Base-by-base conservation (phyloP, 805 yeast species). In the Scheffersomyces ergatensis region DNA sequence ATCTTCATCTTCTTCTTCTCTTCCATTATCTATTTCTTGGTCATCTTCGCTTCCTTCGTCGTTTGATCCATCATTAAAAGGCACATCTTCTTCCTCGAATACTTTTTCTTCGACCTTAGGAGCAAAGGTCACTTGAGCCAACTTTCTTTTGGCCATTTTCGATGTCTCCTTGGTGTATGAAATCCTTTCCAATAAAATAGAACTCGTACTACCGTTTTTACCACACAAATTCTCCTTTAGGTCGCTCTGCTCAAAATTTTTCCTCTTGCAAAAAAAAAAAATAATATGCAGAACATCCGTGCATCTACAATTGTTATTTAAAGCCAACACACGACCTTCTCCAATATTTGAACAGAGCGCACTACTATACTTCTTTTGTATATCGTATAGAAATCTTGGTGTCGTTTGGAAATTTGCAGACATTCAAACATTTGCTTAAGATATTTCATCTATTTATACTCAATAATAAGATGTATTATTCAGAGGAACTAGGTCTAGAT, bases 401-500 rank as follows among this genome's bases (percentile, higher is more conserved):
- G 8, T 9, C 14, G 29, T 25, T 25, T 25, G n/a, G 14, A 12
- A 25, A 25, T 13, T 21, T 21, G 9, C 9, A 21, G 6, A n/a
- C n/a, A n/a, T 23, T 7, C 11, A 23, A 12, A 25, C 15, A 8
- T 8, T 5, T 7, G 32, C 5, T 29, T 29, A 14, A 14, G 7
- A 29, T 13, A 14, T 29, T 14, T 29, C 24, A 21, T 21, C 9
- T 7, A 7, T 21, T 9, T 7, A 7, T 21, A 21, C 9, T 21
- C 24, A 21, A 7, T 21, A 21, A 21, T 21, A 6, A 8, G 18
- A 60, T 58, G 58, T 61, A 57, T 39, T 84, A 83, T 53, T 85
- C 96, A 0, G 97, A 92, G n/a, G 50, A 62, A 17, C 57, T 86
- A 11, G 86, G 85, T 0, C 55, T 87, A 6, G 81, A 81, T 0